A percentile compares a stretch with the other conserved stretches of the same genome.
Evolutionary conservation across 2,329 filamentous ascomycete genomes (phyloP).

Genomic region (Penicillium sp.): DNA sequence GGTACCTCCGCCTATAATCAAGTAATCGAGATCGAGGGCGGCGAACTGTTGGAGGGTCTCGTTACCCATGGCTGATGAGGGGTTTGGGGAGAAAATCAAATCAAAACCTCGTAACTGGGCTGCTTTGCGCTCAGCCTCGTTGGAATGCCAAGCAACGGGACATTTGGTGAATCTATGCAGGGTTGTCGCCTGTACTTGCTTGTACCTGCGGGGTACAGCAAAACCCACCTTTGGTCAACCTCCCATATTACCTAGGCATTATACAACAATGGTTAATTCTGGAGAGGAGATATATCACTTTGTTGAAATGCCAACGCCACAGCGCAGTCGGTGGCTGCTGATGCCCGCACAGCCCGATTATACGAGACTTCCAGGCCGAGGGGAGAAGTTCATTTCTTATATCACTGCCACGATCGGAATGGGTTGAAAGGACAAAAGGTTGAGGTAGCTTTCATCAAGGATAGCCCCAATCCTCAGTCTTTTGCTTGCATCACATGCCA

Average conservation of each 20-base stretch:
- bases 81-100: background rate
- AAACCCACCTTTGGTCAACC: background rate
- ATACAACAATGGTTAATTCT: background rate
- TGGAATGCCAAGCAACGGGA: background rate
- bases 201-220: background rate
- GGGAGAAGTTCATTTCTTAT: background rate
- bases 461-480: background rate
- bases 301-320: background rate
- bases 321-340: background rate
- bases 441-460: background rate
- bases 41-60: constrained; percentile 1
- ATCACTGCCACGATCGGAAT: background rate
- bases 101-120: too few relatives aligned
- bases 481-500: background rate
- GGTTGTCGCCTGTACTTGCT: background rate
- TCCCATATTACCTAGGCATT: background rate
- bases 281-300: background rate
- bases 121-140: background rate
- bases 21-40: constrained; percentile 12
- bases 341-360: background rate
- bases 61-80: background rate
- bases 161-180: background rate
- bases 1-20: constrained; percentile 55
- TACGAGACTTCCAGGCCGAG: background rate
- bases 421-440: background rate